phyloP scores from a whole-genome alignment of 2,329 filamentous ascomycete species.

The Beauveria asiatica region DNA sequence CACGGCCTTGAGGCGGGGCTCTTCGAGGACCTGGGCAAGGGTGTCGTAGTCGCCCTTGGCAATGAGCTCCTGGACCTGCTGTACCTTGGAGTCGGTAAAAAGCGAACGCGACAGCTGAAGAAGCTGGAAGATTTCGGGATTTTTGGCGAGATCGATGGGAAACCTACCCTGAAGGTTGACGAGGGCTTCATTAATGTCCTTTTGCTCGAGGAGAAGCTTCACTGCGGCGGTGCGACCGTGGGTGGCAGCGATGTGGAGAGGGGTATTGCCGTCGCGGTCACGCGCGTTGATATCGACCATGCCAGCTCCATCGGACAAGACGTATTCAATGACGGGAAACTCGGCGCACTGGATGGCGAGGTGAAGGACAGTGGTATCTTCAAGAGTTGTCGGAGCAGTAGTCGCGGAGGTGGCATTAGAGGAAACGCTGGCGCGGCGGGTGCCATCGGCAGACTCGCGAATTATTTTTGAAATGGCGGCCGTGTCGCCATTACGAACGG shows the following conservation, averaged over 20 bases:
- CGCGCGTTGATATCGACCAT: constrained; percentile 77
- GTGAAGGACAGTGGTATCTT: constrained; percentile 86
- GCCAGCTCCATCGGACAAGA: constrained; percentile 65
- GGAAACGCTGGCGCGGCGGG: constrained; percentile 48
- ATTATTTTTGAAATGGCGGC: constrained; percentile 82
- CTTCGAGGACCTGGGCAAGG: constrained; percentile 72
- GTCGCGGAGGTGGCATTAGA: constrained; percentile 36
- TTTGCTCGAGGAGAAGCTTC: constrained; percentile 71
- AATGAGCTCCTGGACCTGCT: constrained; percentile 75
- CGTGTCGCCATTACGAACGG: constrained; percentile 82
- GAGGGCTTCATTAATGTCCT: constrained; percentile 79
- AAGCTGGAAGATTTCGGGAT: constrained; percentile 90
- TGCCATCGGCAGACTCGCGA: constrained; percentile 50
- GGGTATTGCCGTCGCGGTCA: constrained; percentile 90
- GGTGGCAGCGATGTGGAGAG: constrained; percentile 77
- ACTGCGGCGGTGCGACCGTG: constrained; percentile 77
- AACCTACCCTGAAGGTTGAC: constrained; percentile 78
- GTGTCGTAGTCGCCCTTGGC: constrained; percentile 63
- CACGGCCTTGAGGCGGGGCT: constrained; percentile 75
- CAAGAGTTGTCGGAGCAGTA: constrained; percentile 41
- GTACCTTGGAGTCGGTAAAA: constrained; percentile 79
- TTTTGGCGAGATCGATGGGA: constrained; percentile 81
- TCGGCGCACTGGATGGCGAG: constrained; percentile 94
- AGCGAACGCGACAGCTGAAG: constrained; percentile 83
- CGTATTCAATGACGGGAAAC: constrained; percentile 83